Evolutionary conservation across 371 early-diverging fungal species (phyloP).

Genomic region (Lichtheimia ramosa): DNA sequence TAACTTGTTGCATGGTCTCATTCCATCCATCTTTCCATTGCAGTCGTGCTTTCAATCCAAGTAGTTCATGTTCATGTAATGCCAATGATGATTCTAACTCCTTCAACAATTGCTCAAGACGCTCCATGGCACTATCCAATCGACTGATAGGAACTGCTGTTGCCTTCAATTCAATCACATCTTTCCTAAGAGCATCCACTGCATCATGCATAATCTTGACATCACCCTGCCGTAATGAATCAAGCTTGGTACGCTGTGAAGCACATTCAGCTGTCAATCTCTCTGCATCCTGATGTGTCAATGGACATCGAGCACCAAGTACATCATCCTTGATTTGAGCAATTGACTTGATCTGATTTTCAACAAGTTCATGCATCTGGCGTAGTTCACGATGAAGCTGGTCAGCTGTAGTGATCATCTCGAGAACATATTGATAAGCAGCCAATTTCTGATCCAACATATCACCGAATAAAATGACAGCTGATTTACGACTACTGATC

Average conservation of each 20-base stretch:
- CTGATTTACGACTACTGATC: slow-evolving; percentile 30
- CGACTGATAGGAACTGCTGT: slow-evolving; percentile 8
- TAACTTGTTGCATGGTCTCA: slow-evolving; percentile 21
- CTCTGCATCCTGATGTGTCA: slow-evolving; percentile 5
- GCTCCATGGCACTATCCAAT: slow-evolving; percentile 10
- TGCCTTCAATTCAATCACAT: slow-evolving; percentile 13
- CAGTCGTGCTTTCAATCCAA: slow-evolving; percentile 25
- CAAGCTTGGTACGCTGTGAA: slow-evolving; percentile 21
- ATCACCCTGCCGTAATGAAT: slow-evolving; percentile 28
- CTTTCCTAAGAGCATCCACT: slow-evolving; percentile 14
- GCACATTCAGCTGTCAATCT: no score
- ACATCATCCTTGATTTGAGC: slow-evolving; percentile 31
- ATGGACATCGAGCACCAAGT: slow-evolving; percentile 26
- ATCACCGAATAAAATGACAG: slow-evolving; percentile 34
- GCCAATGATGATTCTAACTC: slow-evolving; percentile 20
- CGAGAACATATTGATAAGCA: slow-evolving; percentile 34
- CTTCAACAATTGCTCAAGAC: slow-evolving; percentile 14
- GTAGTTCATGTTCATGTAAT: slow-evolving; percentile 20
- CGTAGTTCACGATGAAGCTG: slow-evolving; percentile 37
- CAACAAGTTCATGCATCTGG: slow-evolving; percentile 29
- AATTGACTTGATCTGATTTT: slow-evolving; percentile 24
- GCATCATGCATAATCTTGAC: slow-evolving; percentile 20
- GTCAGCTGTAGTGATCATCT: slow-evolving; percentile 26
- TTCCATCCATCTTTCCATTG: slow-evolving; percentile 31
- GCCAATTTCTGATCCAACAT: slow-evolving; percentile 38